Conservation (phyloP, 176 grass and related monocot species). For the Musa itinerans region DNA sequence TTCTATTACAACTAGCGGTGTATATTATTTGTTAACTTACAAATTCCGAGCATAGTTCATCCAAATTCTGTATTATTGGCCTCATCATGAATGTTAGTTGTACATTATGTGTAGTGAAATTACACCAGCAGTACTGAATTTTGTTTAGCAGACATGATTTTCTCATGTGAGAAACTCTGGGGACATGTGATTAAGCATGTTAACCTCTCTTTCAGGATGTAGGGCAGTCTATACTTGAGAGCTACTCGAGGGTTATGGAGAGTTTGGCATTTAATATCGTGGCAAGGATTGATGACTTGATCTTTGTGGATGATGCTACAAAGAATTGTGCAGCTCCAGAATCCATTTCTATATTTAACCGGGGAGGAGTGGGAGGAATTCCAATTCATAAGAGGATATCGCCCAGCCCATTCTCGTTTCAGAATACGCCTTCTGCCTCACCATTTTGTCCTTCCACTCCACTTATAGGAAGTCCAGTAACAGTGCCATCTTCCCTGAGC, state of each 20-base stretch:
- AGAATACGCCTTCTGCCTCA: conserved; percentile 69
- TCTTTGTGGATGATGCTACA: conserved; percentile 75
- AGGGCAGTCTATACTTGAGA: conserved; percentile 93
- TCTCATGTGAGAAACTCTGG: too few species aligned
- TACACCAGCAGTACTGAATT: neutral
- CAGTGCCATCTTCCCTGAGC: conserved; percentile 37
- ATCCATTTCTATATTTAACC: conserved; percentile 61
- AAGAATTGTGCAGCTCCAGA: conserved; percentile 57
- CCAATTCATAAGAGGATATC: conserved; percentile 83
- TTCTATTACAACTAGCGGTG: too few species aligned
- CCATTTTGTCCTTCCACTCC: conserved; percentile 78
- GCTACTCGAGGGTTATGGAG: conserved; percentile 93
- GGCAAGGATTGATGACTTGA: conserved; percentile 80
- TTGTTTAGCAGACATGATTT: neutral
- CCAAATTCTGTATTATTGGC: too few species aligned
- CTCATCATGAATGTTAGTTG: too few species aligned
- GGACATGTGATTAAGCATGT: neutral
- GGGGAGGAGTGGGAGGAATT: conserved; percentile 34
- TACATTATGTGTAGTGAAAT: neutral
- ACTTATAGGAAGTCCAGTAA: conserved; percentile 53
- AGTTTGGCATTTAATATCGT: conserved; percentile 92
- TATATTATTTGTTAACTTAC: neutral
- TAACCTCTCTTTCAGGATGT: conserved; percentile 66
- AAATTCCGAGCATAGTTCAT: neutral
- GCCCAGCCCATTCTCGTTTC: conserved; percentile 79